These are phyloP conservation scores for Xylaria castorea DNA, from an alignment of 495 filamentous ascomycete genomes.

Conservation along the genomic window DNA sequence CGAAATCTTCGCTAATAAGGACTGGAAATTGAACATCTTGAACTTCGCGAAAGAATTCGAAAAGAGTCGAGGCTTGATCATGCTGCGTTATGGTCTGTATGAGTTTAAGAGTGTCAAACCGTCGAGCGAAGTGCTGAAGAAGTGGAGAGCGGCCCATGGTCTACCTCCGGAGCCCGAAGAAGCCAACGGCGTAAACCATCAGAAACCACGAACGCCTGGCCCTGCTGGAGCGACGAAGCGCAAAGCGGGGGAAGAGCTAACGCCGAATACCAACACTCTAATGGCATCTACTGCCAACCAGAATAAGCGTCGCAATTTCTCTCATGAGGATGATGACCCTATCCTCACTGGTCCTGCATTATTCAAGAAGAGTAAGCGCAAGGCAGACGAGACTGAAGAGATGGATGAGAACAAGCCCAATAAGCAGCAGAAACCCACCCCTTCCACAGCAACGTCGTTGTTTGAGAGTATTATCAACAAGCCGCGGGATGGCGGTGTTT, in stretches of 20 bases:
- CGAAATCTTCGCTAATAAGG: slow-evolving; percentile 58
- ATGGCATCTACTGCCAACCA: slow-evolving; percentile 44
- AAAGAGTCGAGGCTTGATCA: slow-evolving; percentile 59
- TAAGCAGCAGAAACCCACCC: slow-evolving; percentile 65
- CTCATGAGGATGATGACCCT: slow-evolving; percentile 34
- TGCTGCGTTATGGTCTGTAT: slow-evolving; percentile 59
- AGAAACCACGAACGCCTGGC: slow-evolving; percentile 17
- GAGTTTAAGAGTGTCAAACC: slow-evolving; percentile 61
- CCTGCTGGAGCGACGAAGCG: slow-evolving; percentile 44
- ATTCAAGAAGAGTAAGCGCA: slow-evolving; percentile 53
- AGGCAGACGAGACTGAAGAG: slow-evolving; percentile 49
- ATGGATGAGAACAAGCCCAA: slow-evolving; percentile 62
- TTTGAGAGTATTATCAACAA: slow-evolving; percentile 56
- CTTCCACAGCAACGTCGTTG: slow-evolving; percentile 52
- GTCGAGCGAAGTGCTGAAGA: slow-evolving; percentile 54
- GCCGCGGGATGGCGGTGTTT: slow-evolving; percentile 26
- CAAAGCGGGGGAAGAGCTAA: slow-evolving; percentile 54
- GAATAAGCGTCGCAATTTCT: slow-evolving; percentile 54
- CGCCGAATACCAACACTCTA: slow-evolving; percentile 42
- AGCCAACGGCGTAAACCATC: slow-evolving; percentile 28
- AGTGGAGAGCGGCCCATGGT: slow-evolving; percentile 55
- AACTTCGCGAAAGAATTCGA: slow-evolving; percentile 62
- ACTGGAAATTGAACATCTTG: slow-evolving; percentile 59
- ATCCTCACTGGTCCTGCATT: slow-evolving; percentile 35
- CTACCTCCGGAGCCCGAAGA: slow-evolving; percentile 48